phyloP scores from a whole-genome alignment of 495 filamentous ascomycete genomes.

The Oidiodendron maius region DNA sequence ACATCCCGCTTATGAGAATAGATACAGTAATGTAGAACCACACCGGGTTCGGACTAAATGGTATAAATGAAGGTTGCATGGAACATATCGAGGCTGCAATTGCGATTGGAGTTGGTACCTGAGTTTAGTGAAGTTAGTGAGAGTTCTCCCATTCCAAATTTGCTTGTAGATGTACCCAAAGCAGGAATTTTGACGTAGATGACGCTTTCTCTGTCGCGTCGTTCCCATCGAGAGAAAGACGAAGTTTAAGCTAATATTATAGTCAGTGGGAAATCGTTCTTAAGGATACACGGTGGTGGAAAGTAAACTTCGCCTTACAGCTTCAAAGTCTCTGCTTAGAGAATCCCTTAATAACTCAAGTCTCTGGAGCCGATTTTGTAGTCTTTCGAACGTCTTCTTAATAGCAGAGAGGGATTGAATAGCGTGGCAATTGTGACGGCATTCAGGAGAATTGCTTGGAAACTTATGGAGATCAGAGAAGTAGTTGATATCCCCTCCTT shows the following conservation, averaged over 20 bases:
- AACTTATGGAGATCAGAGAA: conserved; percentile 4
- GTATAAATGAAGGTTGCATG: conserved; percentile 1
- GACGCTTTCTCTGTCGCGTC: neutral
- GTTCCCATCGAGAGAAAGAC: conserved; percentile 1
- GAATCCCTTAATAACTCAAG: conserved; percentile 1
- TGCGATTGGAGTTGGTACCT: neutral
- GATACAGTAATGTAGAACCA: neutral
- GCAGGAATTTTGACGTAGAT: neutral
- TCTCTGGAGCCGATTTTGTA: neutral
- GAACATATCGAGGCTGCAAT: conserved; percentile 3
- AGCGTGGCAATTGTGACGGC: neutral
- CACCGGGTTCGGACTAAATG: neutral
- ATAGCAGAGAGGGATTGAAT: conserved; percentile 1
- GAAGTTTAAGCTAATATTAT: conserved; percentile 2
- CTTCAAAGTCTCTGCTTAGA: neutral
- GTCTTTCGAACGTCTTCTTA: neutral
- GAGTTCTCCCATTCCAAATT: neutral
- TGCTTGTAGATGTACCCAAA: neutral
- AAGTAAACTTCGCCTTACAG: neutral
- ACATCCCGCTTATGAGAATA: conserved; percentile 2
- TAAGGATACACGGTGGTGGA: neutral
- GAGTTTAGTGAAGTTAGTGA: neutral
- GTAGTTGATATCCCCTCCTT: neutral
- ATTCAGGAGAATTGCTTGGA: neutral
- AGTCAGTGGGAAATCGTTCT: neutral